Base-by-base conservation (phyloP, 179 eudicot species). In the Beta macrorhiza region DNA sequence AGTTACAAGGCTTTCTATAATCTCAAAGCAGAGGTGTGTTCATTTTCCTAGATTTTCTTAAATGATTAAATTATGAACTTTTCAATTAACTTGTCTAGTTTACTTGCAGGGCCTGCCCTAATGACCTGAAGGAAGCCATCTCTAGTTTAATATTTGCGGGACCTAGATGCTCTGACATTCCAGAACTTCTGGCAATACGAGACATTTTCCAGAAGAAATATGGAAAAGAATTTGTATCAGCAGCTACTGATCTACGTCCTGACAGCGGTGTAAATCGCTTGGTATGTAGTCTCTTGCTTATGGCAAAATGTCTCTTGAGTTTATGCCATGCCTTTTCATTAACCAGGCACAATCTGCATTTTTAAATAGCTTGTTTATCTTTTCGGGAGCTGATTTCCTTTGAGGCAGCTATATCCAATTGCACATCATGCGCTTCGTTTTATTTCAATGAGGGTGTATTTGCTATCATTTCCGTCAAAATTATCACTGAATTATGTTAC, bases 231-330 rank as follows among this genome's bases (percentile, higher is more conserved):
- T 95, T 95, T 87, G 97, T 93, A 5, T 87, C 93, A 3, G 92
- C 99, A 52, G 99, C 99, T 47, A 91, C 94, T 64, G 99, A 95
- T 87, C 85, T 95, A n/a, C 93, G 99, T 65, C 98, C 98, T 70
- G 89, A 89, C 56, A 83, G 93, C 78, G 96, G 97, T 83, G 99
- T 95, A 5, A 95, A 93, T 83, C 94, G 98, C 69, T 75, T 90
- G 99, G 99, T 95, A 87, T 59, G 19, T 80, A 11, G 44, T 9
- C 17, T 51, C 13, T 5, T 55, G 10, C 58, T 22, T 67, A 65
- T 29, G 12, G 4, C 14, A 15, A 51, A 71, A 13, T 72, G 76
- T 42, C 78, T 78, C 22, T 14, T 25, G 22, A 25, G 19, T 65
- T 77, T 44, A 32, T 44, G 42, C 3, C 42, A 7, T 56, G 6